phyloP scores from a whole-genome alignment of 2,329 filamentous ascomycete species.

The Xylariales sp. region DNA sequence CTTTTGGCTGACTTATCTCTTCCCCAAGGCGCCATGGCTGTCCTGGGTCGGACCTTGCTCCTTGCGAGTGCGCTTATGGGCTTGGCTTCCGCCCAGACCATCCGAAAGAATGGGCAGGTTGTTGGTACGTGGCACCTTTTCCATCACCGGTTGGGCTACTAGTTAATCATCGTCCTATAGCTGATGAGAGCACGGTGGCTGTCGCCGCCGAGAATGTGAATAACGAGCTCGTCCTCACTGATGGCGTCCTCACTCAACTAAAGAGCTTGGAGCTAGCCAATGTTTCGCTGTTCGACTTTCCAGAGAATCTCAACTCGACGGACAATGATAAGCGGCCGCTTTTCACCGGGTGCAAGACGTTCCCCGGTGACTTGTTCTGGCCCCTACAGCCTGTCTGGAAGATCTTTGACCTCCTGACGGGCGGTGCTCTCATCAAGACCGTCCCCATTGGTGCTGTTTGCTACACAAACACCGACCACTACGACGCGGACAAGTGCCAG shows the following conservation, averaged over 20 bases:
- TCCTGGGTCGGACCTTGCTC: slow-evolving; percentile 20
- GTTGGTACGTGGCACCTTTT: slow-evolving; percentile 21
- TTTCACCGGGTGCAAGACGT: slow-evolving; percentile 45
- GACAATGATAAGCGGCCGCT: slow-evolving; percentile 21
- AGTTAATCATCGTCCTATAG: slow-evolving; percentile 11
- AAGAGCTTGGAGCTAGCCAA: slow-evolving; percentile 37
- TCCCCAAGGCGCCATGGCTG: slow-evolving; percentile 17
- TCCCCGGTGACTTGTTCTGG: slow-evolving; percentile 47
- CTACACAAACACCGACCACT: slow-evolving; percentile 46
- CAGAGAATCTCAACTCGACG: slow-evolving; percentile 18
- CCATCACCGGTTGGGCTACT: not conserved
- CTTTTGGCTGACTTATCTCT: too few relatives aligned
- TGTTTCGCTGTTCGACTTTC: slow-evolving; percentile 44
- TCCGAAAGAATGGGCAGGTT: slow-evolving; percentile 20
- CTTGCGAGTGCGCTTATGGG: slow-evolving; percentile 18
- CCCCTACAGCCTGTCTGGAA: slow-evolving; percentile 48
- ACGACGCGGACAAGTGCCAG: slow-evolving; percentile 46
- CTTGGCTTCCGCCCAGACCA: slow-evolving; percentile 29
- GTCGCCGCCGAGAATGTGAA: slow-evolving; percentile 25
- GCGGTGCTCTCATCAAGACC: slow-evolving; percentile 47
- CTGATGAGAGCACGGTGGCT: slow-evolving; percentile 25
- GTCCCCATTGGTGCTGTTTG: slow-evolving; percentile 51
- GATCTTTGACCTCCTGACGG: slow-evolving; percentile 44
- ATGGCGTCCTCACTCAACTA: slow-evolving; percentile 39
- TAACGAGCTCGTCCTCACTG: slow-evolving; percentile 31